Base-by-base conservation (phyloP, 192 early-diverging fungal species). In the Coemansia sp. region DNA sequence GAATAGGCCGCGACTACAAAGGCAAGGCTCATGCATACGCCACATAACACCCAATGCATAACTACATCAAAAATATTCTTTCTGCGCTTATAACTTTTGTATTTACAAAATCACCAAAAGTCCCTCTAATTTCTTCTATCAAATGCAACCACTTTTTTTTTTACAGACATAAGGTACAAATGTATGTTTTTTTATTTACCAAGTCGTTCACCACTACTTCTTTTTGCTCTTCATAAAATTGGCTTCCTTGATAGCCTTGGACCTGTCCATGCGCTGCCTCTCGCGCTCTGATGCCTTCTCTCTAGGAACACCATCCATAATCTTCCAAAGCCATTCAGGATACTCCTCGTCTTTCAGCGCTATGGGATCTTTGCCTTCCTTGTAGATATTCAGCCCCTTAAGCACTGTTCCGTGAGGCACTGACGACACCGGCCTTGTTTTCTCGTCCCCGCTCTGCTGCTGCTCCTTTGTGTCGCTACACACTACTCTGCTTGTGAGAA, bases 291-390 rank as follows among this genome's bases (percentile, higher is more conserved):
- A 35, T 30, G 35, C 37, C n/a, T 52, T 9, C 29, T 66, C 79
- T 13, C 65, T 62, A 0, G 79, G 70, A 6, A 62, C 63, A 57
- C 66, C 37, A 56, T 94, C 88, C 31, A 91, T 75, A 40, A 95
- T 74, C 9, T 87, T 86, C 94, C 94, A 98, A n/a, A 98, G 86
- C 96, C 96, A 96, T 0, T 85, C 87, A 6, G 94, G 96, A 62
- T 98, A 98, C 65, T 89, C 90, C 0, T 86, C 80, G 66, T 98
- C 96, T 16, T 87, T 86, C 31, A 89, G 81, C 2, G 95, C 92
- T 20, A 95, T 80, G 7, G 94, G 94, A 59, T 98, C 94, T 56
- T 87, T 85, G 42, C 87, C 89, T 57, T 90, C 89, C 74, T 91
- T 92, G 61, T 91, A 79, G 60, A 91, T 92, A 68, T 94, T 94